A percentile compares a stretch with the other conserved stretches of the same genome.
Conservation (phyloP, 805 yeast genomes). For the Dipodascopsis tothii region DNA sequence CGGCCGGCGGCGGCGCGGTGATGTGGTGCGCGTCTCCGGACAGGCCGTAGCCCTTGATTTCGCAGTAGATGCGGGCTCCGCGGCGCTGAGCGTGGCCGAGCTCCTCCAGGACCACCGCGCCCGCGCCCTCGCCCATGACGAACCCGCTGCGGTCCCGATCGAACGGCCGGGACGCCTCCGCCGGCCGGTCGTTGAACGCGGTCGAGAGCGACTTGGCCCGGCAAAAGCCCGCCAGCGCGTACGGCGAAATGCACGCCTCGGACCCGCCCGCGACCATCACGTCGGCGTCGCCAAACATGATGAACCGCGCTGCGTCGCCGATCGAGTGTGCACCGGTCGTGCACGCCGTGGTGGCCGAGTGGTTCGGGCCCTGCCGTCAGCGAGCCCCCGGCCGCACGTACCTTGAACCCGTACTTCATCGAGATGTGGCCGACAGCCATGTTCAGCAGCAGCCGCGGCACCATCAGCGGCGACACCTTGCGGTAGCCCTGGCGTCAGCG, state of each 20-base stretch:
- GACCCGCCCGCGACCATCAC: conserved; percentile 93
- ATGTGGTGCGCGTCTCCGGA: conserved; percentile 90
- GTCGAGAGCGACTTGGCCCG: conserved; percentile 76
- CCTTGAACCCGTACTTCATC: conserved; percentile 61
- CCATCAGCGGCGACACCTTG: conserved; percentile 74
- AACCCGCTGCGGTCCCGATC: conserved; percentile 75
- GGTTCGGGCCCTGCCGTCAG: conserved; percentile 91
- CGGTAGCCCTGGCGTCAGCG: conserved; percentile 42
- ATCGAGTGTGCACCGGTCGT: conserved; percentile 92
- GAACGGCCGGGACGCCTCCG: conserved; percentile 75
- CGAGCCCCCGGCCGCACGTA: too few species aligned
- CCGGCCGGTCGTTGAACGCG: conserved; percentile 53
- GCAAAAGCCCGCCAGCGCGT: conserved; percentile 84
- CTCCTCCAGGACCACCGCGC: conserved; percentile 67
- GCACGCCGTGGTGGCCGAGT: conserved; percentile 88
- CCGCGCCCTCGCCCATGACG: conserved; percentile 90
- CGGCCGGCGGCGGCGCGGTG: conserved; percentile 79
- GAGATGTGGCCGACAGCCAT: conserved; percentile 94
- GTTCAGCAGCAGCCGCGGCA: conserved; percentile 75
- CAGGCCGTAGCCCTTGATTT: conserved; percentile 78
- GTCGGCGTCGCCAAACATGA: conserved; percentile 70
- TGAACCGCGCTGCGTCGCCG: conserved; percentile 85
- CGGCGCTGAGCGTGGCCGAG: conserved; percentile 65
- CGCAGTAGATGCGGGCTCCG: conserved; percentile 63
- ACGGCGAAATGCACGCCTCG: conserved; percentile 78